Base-by-base conservation (phyloP, 345 rosid species). In the Nephelium lappaceum region DNA sequence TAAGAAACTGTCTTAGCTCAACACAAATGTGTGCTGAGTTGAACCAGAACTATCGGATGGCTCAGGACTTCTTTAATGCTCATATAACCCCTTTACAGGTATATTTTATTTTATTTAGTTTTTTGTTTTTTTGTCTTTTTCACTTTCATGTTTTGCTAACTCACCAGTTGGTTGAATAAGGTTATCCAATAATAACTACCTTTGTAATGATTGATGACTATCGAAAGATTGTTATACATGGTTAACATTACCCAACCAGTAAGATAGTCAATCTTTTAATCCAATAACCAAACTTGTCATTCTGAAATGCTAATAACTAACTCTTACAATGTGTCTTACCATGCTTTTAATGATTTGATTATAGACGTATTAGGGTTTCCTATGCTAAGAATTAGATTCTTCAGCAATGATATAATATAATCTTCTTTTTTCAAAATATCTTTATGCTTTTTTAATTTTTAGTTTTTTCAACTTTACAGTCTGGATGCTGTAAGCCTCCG, bases 11-110 rank as follows among this genome's bases (percentile, higher is more conserved):
- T 84, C 88, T 97, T 73, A 87, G 89, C 79, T 84, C 93, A 5
- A 89, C 92, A 8, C 79, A 71, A 38, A 77, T 90, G 83, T 97
- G 99, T 63, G 60, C 90, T 31, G 96, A 94, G 85, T 42, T 97
- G 70, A 91, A 90, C 62, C 99, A 97, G 90, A 92, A 84, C 7
- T 92, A 79, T 53, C 83, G 90, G 67, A 85, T 84, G 91, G 94
- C 98, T 81, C 95, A 79, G 53, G 99, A 94, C 85, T 97, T 97
- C 90, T 97, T 94, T 78, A 92, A 89, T 73, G 93, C 97, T 69
- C 94, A 60, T 69, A 86, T 94, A 64, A 86, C 76, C 67, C 98
- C 98, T 21, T 58, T 97, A 53, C 98, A 96, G 93, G 99, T 92
- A 80, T 65, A 19, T 21, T 70, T 21, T 15, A 8, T 45, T 23